These are phyloP conservation scores for Tetracladium marchalianum DNA, from an alignment of 495 filamentous ascomycete species.

Conservation along the genomic window DNA sequence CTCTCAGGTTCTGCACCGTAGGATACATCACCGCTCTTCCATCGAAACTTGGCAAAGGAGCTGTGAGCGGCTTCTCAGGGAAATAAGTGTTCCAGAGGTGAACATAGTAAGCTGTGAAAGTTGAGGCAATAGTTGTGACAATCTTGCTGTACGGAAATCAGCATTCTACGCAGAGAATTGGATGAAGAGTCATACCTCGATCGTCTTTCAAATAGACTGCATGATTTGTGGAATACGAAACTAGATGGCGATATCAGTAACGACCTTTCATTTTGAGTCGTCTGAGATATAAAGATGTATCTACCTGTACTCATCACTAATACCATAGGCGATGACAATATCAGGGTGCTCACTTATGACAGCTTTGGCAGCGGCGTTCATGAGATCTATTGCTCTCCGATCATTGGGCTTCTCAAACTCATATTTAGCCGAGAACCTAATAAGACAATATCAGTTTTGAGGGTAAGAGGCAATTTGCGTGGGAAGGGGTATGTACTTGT, in stretches of 20 bases:
- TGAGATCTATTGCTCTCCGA: slow-evolving; percentile 72
- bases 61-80: slow-evolving; percentile 51
- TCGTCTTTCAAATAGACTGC: slow-evolving; percentile 75
- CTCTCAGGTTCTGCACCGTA: slow-evolving; percentile 62
- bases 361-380: slow-evolving; percentile 81
- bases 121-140: slow-evolving; percentile 79
- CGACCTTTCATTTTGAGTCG: neutral
- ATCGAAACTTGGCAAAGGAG: slow-evolving; percentile 81
- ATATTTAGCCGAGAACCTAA: slow-evolving; percentile 71
- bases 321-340: slow-evolving; percentile 77
- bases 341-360: slow-evolving; percentile 81
- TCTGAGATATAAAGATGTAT: slow-evolving; percentile 26
- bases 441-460: neutral
- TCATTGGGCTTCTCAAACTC: slow-evolving; percentile 89
- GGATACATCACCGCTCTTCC: slow-evolving; percentile 86
- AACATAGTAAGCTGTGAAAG: slow-evolving; percentile 88
- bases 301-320: slow-evolving; percentile 95
- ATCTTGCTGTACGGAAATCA: slow-evolving; percentile 54
- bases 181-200: slow-evolving; percentile 49
- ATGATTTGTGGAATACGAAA: slow-evolving; percentile 79
- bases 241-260: slow-evolving; percentile 29
- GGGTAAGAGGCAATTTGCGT: neutral
- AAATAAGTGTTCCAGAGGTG: slow-evolving; percentile 73
- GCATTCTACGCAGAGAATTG: neutral
- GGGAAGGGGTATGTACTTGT: slow-evolving; percentile 48